Percentiles rank a stretch among this genome's conserved stretches.
Evolutionary conservation across 345 rosid species (phyloP).

Genomic region (Acer yangbiense): DNA sequence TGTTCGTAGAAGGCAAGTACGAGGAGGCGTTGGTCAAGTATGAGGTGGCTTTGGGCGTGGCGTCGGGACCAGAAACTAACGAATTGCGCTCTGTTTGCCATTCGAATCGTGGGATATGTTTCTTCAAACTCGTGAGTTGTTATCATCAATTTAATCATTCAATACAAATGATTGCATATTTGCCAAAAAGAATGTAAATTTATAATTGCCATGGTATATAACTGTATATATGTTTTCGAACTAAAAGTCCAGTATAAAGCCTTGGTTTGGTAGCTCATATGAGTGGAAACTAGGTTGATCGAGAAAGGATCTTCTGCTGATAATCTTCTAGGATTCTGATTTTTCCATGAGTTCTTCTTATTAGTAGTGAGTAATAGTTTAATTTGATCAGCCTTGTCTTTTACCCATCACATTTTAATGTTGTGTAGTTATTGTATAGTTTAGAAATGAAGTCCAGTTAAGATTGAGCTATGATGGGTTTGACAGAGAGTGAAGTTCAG

Average conservation of each 20-base stretch:
- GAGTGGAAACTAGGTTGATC: too few relatives aligned
- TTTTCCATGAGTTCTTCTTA: too few relatives aligned
- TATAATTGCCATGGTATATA: too few relatives aligned
- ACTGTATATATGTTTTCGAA: too few relatives aligned
- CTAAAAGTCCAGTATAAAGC: too few relatives aligned
- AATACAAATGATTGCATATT: neutral
- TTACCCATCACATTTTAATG: neutral
- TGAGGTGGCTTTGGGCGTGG: constrained; percentile 57
- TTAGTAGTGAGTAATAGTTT: neutral
- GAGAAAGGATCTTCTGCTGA: too few relatives aligned
- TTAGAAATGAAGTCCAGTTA: neutral
- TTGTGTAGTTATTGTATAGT: neutral
- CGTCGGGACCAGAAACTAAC: constrained; percentile 39
- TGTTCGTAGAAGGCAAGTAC: constrained; percentile 62
- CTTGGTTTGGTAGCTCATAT: too few relatives aligned
- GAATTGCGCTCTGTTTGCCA: constrained; percentile 79
- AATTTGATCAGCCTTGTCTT: too few relatives aligned
- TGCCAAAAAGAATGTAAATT: too few relatives aligned
- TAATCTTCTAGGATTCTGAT: too few relatives aligned
- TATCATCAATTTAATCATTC: neutral
- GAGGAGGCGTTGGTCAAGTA: constrained; percentile 84
- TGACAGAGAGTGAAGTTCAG: neutral
- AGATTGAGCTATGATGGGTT: neutral
- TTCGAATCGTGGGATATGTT: constrained; percentile 78
- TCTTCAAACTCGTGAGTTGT: constrained; percentile 65